phyloP scores from a whole-genome alignment of 306 rosid genomes.

The Castanea crenata region DNA sequence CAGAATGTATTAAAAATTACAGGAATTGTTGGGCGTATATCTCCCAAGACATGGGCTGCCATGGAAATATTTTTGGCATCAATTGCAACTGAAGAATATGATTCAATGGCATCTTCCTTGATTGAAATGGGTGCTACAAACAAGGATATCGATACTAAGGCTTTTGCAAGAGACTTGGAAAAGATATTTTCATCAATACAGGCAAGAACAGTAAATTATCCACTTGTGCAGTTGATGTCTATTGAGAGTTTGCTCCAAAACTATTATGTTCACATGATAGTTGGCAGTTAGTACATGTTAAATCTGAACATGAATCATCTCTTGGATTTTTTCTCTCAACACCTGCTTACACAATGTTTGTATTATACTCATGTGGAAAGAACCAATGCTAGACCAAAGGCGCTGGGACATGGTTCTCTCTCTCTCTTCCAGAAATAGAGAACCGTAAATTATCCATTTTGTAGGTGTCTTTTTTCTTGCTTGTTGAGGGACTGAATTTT shows the following conservation, averaged over 20 bases:
- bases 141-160: conserved; percentile 60
- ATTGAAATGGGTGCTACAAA: conserved; percentile 95
- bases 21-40: conserved; percentile 96
- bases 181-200: conserved; percentile 81
- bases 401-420: no score
- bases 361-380: no score
- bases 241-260: neutral
- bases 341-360: no score
- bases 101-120: conserved; percentile 86
- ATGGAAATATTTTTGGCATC: conserved; percentile 93
- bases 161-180: conserved; percentile 79
- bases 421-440: no score
- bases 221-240: neutral
- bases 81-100: conserved; percentile 83
- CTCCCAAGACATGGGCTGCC: conserved; percentile 94
- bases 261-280: neutral
- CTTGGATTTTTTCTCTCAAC: no score
- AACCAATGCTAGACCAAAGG: no score
- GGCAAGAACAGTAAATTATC: conserved; percentile 46
- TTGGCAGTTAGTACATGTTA: no score
- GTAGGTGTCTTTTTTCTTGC: no score
- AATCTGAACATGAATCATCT: no score
- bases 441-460: no score
- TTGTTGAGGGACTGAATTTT: no score
- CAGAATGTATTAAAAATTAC: conserved; percentile 13